Base-by-base conservation (phyloP, 768 basidiomycete species). In the Russula lepida region DNA sequence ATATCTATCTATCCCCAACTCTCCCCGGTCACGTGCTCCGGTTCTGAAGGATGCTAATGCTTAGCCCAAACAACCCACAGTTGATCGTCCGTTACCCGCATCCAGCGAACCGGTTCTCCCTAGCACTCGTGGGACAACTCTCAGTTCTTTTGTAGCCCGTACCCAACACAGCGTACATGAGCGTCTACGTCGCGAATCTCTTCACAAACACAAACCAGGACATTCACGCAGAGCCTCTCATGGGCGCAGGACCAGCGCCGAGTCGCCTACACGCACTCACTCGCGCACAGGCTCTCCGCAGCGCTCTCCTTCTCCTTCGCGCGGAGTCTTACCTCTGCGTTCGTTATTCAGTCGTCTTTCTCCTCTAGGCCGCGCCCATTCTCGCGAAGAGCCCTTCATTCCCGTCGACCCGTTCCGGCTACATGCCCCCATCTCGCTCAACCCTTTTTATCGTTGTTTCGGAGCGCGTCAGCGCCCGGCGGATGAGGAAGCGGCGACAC, bases 311-410 rank as follows among this genome's bases (percentile, higher is more conserved):
- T 69, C 76, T 8, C 77, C 72, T 47, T 77, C 77, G 12, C 76
- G 79, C 39, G 70, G 75, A 3, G 70, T 74, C 0, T 88, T 86
- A 1, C 86, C 88, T 0, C 72, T 87, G 0, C 80, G 84, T 11
- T 37, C 53, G 0, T 73, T 84, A 19, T 75, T 88, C 17, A 76
- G 79, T 15, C 81, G 79, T 76, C 75, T 79, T 21, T 71, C 80
- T 0, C 75, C 77, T 11, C 76, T 85, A 13, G 79, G 82, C 19
- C 78, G 84, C 8, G 71, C 74, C 23, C 75, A 78, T 11, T 75
- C 77, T 17, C 74, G 74, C 7, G 75, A 75, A 55, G 75, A 76
- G 23, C 74, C 73, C 0, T 76, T 76, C 56, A 63, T 75, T 3
- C 70, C 74, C 13, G 63, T 72, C 15, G 70, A 76, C 54, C 75